Evolutionary conservation across 2,329 filamentous ascomycete genomes (phyloP).

Genomic region (Curvularia sp.): DNA sequence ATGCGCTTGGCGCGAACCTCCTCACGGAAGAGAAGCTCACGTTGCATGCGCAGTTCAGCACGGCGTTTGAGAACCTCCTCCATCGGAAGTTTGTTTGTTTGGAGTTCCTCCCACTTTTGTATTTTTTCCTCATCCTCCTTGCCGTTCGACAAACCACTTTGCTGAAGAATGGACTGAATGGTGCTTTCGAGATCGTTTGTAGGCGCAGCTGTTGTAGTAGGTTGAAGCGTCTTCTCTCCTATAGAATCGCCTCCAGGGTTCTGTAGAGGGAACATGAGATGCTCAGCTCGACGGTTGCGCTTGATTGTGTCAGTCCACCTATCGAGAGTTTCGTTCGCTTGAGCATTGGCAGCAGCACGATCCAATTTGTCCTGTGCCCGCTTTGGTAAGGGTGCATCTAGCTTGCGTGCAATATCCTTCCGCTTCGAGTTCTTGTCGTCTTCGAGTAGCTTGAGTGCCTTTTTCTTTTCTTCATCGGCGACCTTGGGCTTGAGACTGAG

Average conservation of each 20-base stretch:
- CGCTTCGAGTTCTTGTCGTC: slow-evolving; percentile 67
- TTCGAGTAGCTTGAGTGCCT: slow-evolving; percentile 76
- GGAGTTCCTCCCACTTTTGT: slow-evolving; percentile 71
- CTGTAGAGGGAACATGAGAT: slow-evolving; percentile 84
- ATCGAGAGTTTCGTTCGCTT: slow-evolving; percentile 88
- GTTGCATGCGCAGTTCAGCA: slow-evolving; percentile 76
- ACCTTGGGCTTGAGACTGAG: slow-evolving; percentile 76
- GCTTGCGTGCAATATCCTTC: slow-evolving; percentile 68
- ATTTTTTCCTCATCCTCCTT: slow-evolving; percentile 69
- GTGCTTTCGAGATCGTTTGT: slow-evolving; percentile 83
- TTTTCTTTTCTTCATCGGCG: slow-evolving; percentile 77
- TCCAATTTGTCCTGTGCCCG: slow-evolving; percentile 86
- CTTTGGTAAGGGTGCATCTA: slow-evolving; percentile 82
- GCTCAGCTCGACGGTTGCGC: slow-evolving; percentile 88
- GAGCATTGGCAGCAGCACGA: slow-evolving; percentile 81
- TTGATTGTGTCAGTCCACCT: slow-evolving; percentile 97
- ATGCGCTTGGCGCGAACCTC: slow-evolving; percentile 88
- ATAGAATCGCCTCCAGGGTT: slow-evolving; percentile 69
- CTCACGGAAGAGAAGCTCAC: slow-evolving; percentile 87
- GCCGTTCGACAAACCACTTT: slow-evolving; percentile 77
- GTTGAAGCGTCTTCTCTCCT: slow-evolving; percentile 70
- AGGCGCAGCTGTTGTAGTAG: slow-evolving; percentile 64
- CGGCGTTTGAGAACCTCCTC: slow-evolving; percentile 76
- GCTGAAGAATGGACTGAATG: slow-evolving; percentile 86
- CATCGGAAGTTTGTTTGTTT: slow-evolving; percentile 74